These are phyloP conservation scores for Geosmithia flava DNA, from an alignment of 2,329 filamentous ascomycete genomes.

Conservation along the genomic window DNA sequence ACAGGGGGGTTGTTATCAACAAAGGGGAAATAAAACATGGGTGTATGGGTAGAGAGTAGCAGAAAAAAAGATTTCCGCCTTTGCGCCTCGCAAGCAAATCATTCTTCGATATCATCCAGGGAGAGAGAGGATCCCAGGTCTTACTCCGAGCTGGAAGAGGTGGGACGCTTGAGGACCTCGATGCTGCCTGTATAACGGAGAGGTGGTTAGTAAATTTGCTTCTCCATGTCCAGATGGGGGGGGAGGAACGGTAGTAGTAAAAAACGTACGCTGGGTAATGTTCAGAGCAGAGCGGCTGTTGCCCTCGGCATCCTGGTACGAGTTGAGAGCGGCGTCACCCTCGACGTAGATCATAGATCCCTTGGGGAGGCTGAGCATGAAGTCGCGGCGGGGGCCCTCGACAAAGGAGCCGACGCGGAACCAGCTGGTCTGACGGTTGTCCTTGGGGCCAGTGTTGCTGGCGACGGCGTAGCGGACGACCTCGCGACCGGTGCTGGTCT, in stretches of 20 bases:
- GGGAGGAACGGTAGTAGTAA: not conserved
- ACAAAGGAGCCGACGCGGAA: constrained; percentile 69
- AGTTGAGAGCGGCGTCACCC: constrained; percentile 60
- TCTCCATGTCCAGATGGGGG: not conserved
- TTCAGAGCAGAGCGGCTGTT: constrained; percentile 51
- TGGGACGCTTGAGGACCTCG: constrained; percentile 31
- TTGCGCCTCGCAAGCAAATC: not conserved
- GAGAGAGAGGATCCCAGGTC: no score
- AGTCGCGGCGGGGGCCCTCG: constrained; percentile 59
- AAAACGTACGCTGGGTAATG: constrained; percentile 65
- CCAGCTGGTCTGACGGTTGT: constrained; percentile 72
- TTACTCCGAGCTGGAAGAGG: not conserved
- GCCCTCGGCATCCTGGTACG: constrained; percentile 59
- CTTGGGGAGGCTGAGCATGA: constrained; percentile 63
- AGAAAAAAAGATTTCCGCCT: not conserved
- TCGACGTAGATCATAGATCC: constrained; percentile 79
- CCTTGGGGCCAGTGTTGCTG: constrained; percentile 50
- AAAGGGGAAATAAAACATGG: not conserved
- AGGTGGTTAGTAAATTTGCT: not conserved
- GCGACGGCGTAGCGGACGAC: constrained; percentile 68
- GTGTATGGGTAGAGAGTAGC: not conserved
- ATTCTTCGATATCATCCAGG: not conserved
- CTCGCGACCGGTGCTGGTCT: constrained; percentile 60
- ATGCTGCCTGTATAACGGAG: constrained; percentile 21
- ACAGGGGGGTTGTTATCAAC: not conserved